Evolutionary conservation across 2,329 filamentous ascomycete species (phyloP).

Genomic region (Phaeosphaeria sp.): DNA sequence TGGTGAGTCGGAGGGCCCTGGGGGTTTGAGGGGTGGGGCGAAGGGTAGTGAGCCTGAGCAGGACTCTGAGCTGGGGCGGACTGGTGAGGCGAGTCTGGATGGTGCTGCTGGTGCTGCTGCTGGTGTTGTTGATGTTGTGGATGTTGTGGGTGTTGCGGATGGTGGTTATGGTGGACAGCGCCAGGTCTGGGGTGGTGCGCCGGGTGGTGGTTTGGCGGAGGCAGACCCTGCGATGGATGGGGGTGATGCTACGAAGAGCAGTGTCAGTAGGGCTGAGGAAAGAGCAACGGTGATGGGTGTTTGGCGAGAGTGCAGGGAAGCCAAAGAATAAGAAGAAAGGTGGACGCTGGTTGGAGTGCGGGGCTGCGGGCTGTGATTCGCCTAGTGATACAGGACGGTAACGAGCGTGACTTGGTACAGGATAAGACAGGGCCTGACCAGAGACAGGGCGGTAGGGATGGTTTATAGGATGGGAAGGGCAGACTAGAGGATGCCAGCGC

Average conservation of each 20-base stretch:
- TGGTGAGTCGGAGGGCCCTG: conserved; percentile 57
- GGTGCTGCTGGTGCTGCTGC: conserved; percentile 53
- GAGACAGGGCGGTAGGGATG: conserved; percentile 39
- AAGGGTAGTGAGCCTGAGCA: conserved; percentile 67
- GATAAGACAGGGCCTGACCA: conserved; percentile 46
- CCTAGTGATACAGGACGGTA: conserved; percentile 26
- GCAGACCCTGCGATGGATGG: conserved; percentile 77
- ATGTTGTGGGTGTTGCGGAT: conserved; percentile 28
- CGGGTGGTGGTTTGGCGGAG: conserved; percentile 61
- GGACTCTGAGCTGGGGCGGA: conserved; percentile 65
- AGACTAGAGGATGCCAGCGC: conserved; percentile 43
- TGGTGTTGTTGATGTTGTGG: conserved; percentile 31
- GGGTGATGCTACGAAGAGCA: conserved; percentile 68
- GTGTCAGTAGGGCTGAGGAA: conserved; percentile 37
- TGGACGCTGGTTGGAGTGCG: conserved; percentile 22
- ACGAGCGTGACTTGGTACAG: conserved; percentile 32
- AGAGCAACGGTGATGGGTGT: conserved; percentile 19
- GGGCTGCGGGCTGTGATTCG: conserved; percentile 31
- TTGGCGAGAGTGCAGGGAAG: conserved; percentile 23
- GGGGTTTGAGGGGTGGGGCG: conserved; percentile 69
- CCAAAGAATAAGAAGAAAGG: conserved; percentile 17
- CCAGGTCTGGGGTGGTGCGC: conserved; percentile 74
- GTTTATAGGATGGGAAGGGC: conserved; percentile 44
- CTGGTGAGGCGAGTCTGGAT: conserved; percentile 68
- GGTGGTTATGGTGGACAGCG: conserved; percentile 65